Evolutionary conservation across 495 filamentous ascomycete genomes (phyloP), one percentile per base, ranked within the genome.

Genomic region (Talaromyces liani): DNA sequence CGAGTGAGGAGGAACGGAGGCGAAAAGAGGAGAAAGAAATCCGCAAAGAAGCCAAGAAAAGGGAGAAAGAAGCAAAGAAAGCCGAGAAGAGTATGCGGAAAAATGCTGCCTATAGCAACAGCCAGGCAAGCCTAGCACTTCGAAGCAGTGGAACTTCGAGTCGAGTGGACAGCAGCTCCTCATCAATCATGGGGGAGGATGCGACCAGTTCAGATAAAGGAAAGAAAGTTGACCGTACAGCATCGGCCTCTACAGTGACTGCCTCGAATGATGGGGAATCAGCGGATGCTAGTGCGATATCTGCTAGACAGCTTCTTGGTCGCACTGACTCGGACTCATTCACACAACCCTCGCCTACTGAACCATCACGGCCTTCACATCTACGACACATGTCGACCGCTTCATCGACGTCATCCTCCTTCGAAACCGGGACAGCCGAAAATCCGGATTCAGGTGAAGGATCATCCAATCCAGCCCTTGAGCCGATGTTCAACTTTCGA

Each of bases 401-500:
- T 4, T 94, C 91, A 3, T 94, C 91, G 0, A 84, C 89, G 4
- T 83, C 87, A 14, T 95, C 91, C 2, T 92, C 90, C 0, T 75
- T 88, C 9, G 90, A 92, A 58, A 89, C 84, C 16, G 75, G 79
- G 16, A 77, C 82, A 2, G 88, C 83, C 2, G 67, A 84, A 72
- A 69, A 74, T 69, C 58, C 72, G 72, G 36, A 77, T 68, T 66
- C 65, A 49, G 74, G 64, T 67, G 58, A 66, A 64, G 74, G n/a
- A 69, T 71, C 24, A 7, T 82, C 78, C 25, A 84, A 79, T 65
- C 75, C 82, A 1, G 82, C 84, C 55, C 73, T 78, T 0, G 93
- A 97, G 67, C 85, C 90, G 2, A 85, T 96, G 85, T 93, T 96
- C 77, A 96, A 95, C 72, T 97, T 97, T 68, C 80, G 90, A 61